Evolutionary conservation across 2,329 filamentous ascomycete species (phyloP), one percentile per base, ranked within the genome.

Genomic region (Passalora sequoiae): DNA sequence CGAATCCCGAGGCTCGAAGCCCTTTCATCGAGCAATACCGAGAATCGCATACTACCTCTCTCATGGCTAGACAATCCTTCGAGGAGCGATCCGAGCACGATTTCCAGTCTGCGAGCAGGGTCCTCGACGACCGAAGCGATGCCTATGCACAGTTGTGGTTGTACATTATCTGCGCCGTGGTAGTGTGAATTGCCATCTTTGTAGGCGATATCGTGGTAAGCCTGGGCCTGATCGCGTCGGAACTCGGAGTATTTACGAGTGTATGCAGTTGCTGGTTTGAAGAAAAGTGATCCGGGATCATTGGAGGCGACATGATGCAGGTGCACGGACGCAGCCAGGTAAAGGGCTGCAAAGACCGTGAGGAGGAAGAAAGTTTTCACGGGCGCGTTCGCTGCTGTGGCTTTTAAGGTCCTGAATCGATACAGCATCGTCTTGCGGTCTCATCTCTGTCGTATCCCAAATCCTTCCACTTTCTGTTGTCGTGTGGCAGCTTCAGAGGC

Each of bases 61-160:
- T 74, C 71, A 12, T 60, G 50, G 8, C 57, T 53, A n/a, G 60
- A 63, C 10, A 74, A 51, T 6, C 67, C 70, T 5, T 67, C 64
- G 1, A 74, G 56, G 2, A 74, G 47, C 1, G 68, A 70, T 5
- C 69, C 71, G 3, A 74, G 60, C 0, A 69, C 59, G n/a, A 60
- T 60, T 19, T 59, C 56, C 16, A 74, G 58, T 46, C 74, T 72
- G 15, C 64, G 58, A 1, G 60, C 60, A 10, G 62, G 63, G 9
- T 66, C 51, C 10, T 70, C 61, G 12, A 64, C 66, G 22, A 70
- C 61, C 1, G 68, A 66, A 8, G 69, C 63, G 39, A 73, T 64
- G 2, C 69, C 71, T 2, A 74, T 55, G 40, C 71, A 74, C 8
- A 73, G 36, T 9, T 25, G 7, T 15, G 38, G 38, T 12, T n/a